Percentiles rank a stretch among this genome's conserved stretches.
phyloP scores from a whole-genome alignment of 73 alveolate genomes.

The Breviolum minutum region DNA sequence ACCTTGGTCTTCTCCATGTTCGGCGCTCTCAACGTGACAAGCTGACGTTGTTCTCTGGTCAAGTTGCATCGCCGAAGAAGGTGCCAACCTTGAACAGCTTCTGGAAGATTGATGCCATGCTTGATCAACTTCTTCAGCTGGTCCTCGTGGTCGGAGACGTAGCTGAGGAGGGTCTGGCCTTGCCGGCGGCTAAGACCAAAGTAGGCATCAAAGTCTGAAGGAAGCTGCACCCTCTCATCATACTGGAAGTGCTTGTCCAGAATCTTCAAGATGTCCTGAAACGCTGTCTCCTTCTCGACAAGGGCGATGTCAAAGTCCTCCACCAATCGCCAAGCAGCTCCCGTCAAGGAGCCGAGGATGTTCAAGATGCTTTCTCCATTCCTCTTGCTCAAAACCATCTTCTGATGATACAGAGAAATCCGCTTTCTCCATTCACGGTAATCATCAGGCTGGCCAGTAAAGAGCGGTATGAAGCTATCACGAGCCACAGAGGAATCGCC shows the following conservation, averaged over 20 bases:
- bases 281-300: background rate
- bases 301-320: background rate
- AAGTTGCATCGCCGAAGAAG: background rate
- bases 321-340: background rate
- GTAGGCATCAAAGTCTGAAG: background rate
- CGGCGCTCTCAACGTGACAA: background rate
- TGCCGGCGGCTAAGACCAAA: background rate
- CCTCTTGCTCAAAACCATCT: background rate
- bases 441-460: background rate
- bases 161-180: background rate
- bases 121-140: too few species aligned
- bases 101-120: background rate
- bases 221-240: background rate
- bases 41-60: background rate
- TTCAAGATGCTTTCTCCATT: background rate
- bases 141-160: background rate
- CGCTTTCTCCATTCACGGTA: background rate
- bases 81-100: background rate
- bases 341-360: background rate
- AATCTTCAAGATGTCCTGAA: background rate
- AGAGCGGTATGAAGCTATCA: background rate
- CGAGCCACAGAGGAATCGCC: too few species aligned
- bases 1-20: background rate
- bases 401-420: background rate
- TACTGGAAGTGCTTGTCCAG: background rate